Evolutionary conservation across 2,329 filamentous ascomycete species (phyloP).

Genomic region (Colletotrichum sp.): DNA sequence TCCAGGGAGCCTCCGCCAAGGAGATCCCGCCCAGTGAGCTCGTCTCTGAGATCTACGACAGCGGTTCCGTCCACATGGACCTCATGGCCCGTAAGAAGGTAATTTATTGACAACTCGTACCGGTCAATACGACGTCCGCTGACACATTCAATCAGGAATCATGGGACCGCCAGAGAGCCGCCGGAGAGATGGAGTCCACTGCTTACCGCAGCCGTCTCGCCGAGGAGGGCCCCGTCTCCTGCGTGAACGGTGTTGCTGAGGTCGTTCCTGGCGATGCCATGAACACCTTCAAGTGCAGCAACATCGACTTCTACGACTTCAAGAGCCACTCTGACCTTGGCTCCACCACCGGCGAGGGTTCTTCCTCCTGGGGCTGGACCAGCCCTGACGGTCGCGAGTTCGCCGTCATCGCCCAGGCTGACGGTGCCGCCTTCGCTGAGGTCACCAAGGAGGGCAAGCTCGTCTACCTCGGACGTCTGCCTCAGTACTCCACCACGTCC

Average conservation of each 20-base stretch:
- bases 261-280: constrained; percentile 21
- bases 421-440: constrained; percentile 51
- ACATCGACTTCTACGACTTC: constrained; percentile 52
- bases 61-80: constrained; percentile 23
- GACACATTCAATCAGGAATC: background rate
- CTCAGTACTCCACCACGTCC: constrained; percentile 31
- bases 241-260: constrained; percentile 19
- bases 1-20: constrained; percentile 21
- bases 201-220: constrained; percentile 14
- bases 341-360: constrained; percentile 34
- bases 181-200: constrained; percentile 19
- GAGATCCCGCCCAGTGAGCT: constrained; percentile 23
- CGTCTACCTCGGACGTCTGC: constrained; percentile 45
- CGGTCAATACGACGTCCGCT: background rate
- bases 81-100: constrained; percentile 25
- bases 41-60: constrained; percentile 23
- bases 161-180: constrained; percentile 18
- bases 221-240: constrained; percentile 19
- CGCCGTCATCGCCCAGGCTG: constrained; percentile 29
- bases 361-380: constrained; percentile 47
- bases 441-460: constrained; percentile 45
- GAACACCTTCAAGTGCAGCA: constrained; percentile 24
- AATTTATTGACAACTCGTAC: background rate
- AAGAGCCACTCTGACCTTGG: constrained; percentile 56
- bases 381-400: constrained; percentile 38